A percentile compares a stretch with the other conserved stretches of the same genome.
These are phyloP conservation scores for Cotoneaster glaucophyllus DNA, from an alignment of 306 rosid genomes.

Conservation along the genomic window DNA sequence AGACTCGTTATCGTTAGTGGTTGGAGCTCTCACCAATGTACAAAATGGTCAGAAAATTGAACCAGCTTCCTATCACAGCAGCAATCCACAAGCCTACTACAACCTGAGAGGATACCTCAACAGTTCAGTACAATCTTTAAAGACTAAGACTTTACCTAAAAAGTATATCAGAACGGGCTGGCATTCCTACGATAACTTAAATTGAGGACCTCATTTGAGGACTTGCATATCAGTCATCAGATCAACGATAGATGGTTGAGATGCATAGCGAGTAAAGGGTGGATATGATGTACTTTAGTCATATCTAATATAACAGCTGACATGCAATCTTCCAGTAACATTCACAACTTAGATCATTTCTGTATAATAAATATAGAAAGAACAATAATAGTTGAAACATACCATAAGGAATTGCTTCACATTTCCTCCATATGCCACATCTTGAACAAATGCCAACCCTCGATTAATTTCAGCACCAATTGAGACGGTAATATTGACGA, in stretches of 20 bases:
- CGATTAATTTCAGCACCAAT: constrained; percentile 56
- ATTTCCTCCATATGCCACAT: constrained; percentile 75
- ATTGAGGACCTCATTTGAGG: not conserved
- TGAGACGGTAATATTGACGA: constrained; percentile 52
- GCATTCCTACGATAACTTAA: not conserved
- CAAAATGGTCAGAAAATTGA: constrained; percentile 67
- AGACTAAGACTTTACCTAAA: not conserved
- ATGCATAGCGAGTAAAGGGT: not conserved
- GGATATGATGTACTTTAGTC: not conserved
- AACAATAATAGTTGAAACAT: constrained; percentile 17
- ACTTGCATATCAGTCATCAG: not conserved
- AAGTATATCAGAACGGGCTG: not conserved
- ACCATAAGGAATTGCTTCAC: constrained; percentile 66
- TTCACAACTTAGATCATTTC: not conserved
- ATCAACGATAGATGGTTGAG: not conserved
- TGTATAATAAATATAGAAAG: not conserved
- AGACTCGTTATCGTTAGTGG: not conserved
- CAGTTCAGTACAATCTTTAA: constrained; percentile 17
- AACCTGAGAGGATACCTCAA: constrained; percentile 37
- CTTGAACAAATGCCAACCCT: constrained; percentile 62
- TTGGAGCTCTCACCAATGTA: constrained; percentile 61
- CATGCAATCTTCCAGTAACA: not conserved
- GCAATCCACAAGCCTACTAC: constrained; percentile 62
- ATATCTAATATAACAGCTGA: not conserved
- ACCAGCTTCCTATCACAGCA: constrained; percentile 85